Evolutionary conservation across 176 grass and related monocot species (phyloP).

Genomic region (Cocos nucifera): DNA sequence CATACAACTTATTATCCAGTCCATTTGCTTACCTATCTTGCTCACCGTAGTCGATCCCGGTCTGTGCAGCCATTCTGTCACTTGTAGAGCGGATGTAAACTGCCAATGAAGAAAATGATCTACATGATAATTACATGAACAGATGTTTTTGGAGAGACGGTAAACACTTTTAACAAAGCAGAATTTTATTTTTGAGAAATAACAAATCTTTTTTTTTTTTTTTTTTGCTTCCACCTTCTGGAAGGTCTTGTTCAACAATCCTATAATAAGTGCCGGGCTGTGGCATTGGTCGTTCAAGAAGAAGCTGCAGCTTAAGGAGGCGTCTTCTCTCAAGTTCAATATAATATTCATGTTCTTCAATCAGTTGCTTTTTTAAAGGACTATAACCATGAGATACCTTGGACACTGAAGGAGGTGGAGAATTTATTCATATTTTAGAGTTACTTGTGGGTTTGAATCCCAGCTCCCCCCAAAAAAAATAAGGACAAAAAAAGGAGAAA

Average conservation of each 20-base stretch:
- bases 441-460: too few species aligned
- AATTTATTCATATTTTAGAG: background rate
- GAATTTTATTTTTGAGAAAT: too few species aligned
- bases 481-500: background rate
- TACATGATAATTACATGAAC: too few species aligned
- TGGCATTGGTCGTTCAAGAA: background rate
- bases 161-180: too few species aligned
- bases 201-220: too few species aligned
- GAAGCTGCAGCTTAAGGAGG: slow-evolving; percentile 1
- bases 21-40: too few species aligned
- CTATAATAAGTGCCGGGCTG: background rate
- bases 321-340: slow-evolving; percentile 11
- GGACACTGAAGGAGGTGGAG: background rate
- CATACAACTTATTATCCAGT: too few species aligned
- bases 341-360: background rate
- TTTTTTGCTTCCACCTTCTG: background rate
- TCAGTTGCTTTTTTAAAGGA: background rate
- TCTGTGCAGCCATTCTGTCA: too few species aligned
- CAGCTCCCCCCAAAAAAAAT: background rate
- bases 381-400: background rate
- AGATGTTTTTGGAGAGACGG: too few species aligned
- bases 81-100: too few species aligned
- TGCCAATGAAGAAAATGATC: too few species aligned
- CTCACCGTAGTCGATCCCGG: too few species aligned
- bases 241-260: background rate